These are phyloP conservation scores for Endocalyx cinctus DNA, from an alignment of 2,329 filamentous ascomycete species.

Conservation along the genomic window DNA sequence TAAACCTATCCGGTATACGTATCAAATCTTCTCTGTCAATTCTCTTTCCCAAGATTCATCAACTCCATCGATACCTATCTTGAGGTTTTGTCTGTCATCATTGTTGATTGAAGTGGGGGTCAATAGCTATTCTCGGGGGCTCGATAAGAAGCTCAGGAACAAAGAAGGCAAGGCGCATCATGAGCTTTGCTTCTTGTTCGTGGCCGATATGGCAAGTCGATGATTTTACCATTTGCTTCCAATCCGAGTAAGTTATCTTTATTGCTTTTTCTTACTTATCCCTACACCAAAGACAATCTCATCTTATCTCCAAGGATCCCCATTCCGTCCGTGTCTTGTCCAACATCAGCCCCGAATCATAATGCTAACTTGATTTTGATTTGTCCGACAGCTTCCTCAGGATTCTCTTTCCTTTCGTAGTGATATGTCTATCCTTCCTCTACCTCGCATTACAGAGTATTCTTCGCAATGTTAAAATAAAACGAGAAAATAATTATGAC, in stretches of 20 bases:
- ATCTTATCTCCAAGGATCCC: neutral
- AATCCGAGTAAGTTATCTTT: constrained; percentile 57
- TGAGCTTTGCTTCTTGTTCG: constrained; percentile 47
- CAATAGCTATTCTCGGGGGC: neutral
- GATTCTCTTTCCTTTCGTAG: constrained; percentile 70
- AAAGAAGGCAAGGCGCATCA: constrained; percentile 18
- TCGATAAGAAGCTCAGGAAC: neutral
- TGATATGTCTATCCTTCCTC: constrained; percentile 66
- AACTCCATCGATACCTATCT: neutral
- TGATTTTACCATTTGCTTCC: constrained; percentile 61
- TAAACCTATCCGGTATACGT: neutral
- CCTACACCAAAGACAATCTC: neutral
- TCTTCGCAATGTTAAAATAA: constrained; percentile 47
- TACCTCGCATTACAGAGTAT: constrained; percentile 58
- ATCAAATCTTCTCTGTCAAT: neutral
- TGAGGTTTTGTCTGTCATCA: neutral
- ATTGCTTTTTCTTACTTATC: neutral
- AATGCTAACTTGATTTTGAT: constrained; percentile 3
- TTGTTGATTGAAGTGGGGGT: neutral
- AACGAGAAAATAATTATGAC: constrained; percentile 54
- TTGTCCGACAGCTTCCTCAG: constrained; percentile 63
- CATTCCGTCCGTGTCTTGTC: constrained; percentile 4
- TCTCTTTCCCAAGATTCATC: no score
- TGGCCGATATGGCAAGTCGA: constrained; percentile 60
- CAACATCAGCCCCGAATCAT: no score